phyloP scores from a whole-genome alignment of 495 filamentous ascomycete species.

The Daldinia decipiens region DNA sequence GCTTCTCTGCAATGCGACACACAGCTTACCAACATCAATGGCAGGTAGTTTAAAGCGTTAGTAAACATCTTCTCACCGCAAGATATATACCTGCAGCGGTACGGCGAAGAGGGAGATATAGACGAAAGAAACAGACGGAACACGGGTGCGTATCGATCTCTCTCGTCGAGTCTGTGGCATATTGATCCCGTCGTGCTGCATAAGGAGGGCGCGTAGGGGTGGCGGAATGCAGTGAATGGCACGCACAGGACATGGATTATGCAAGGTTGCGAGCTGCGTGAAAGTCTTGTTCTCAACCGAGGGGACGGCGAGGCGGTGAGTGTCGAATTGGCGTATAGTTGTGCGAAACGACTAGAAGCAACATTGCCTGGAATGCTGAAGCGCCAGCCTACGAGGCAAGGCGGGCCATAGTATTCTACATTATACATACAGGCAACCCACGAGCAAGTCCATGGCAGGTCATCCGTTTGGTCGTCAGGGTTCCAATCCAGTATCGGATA shows the following conservation, averaged over 20 bases:
- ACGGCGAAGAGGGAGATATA: slow-evolving; percentile 15
- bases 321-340: slow-evolving; percentile 41
- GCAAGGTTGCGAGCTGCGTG: slow-evolving; percentile 31
- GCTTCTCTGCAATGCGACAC: slow-evolving; percentile 33
- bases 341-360: slow-evolving; percentile 30
- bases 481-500: slow-evolving; percentile 34
- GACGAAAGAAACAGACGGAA: slow-evolving; percentile 16
- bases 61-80: slow-evolving; percentile 35
- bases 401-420: slow-evolving; percentile 3
- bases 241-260: slow-evolving; percentile 12
- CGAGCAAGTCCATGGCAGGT: slow-evolving; percentile 26
- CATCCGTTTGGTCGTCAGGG: slow-evolving; percentile 43
- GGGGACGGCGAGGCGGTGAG: slow-evolving; percentile 40
- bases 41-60: slow-evolving; percentile 11
- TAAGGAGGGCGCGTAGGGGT: slow-evolving; percentile 18
- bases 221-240: slow-evolving; percentile 19
- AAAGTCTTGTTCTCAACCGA: slow-evolving; percentile 30
- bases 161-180: slow-evolving; percentile 16
- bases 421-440: slow-evolving; percentile 4
- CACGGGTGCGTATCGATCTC: slow-evolving; percentile 4
- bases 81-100: slow-evolving; percentile 32
- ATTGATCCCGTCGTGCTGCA: slow-evolving; percentile 25
- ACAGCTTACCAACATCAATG: slow-evolving; percentile 23
- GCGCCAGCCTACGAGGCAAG: slow-evolving; percentile 38
- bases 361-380: slow-evolving; percentile 38